Evolutionary conservation across 2,329 filamentous ascomycete genomes (phyloP).

Genomic region (Orbilia oligospora): DNA sequence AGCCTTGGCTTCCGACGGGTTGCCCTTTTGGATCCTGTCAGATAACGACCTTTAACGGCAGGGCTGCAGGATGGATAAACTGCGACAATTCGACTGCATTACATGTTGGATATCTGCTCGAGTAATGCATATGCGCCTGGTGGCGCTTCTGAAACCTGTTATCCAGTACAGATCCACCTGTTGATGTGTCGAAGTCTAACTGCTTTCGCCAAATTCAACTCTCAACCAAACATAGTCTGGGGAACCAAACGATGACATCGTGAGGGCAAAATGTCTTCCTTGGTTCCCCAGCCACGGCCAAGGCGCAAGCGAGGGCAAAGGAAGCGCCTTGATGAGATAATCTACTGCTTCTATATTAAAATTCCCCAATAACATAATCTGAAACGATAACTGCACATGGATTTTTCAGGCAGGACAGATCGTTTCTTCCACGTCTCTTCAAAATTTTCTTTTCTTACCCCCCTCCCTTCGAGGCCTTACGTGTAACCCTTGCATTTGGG

Average conservation of each 20-base stretch:
- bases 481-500: constrained; percentile 11
- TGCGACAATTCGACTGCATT: constrained; percentile 3
- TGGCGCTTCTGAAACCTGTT: not conserved
- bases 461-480: not conserved
- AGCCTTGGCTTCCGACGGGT: constrained; percentile 19
- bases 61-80: constrained; percentile 18
- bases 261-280: not conserved
- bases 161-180: too few relatives aligned
- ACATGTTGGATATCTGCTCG: not conserved
- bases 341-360: constrained; percentile 28
- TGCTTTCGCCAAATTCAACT: too few relatives aligned
- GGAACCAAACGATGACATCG: constrained; percentile 35
- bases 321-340: constrained; percentile 27
- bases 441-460: constrained; percentile 36
- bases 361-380: constrained; percentile 26
- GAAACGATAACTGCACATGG: constrained; percentile 35
- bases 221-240: too few relatives aligned
- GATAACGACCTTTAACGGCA: constrained; percentile 3
- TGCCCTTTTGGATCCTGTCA: constrained; percentile 41
- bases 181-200: too few relatives aligned
- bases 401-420: constrained; percentile 55
- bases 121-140: not conserved
- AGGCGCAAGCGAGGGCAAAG: constrained; percentile 39
- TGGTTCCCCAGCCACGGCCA: constrained; percentile 39
- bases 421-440: constrained; percentile 11